These are phyloP conservation scores for Rhodomyrtus tomentosa DNA, from an alignment of 345 rosid genomes.

Conservation along the genomic window DNA sequence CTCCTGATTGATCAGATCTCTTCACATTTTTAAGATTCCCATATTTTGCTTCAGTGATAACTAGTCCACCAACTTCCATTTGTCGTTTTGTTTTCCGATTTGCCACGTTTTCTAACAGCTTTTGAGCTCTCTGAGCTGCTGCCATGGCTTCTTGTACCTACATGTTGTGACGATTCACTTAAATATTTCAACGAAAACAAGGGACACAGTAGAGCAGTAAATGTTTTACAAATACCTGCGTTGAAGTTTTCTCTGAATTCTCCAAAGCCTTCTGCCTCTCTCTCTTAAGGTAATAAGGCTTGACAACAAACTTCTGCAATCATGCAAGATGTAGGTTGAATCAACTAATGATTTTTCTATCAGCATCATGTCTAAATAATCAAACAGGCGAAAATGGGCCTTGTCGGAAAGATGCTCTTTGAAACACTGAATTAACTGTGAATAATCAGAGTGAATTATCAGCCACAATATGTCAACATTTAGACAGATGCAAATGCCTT, in stretches of 20 bases:
- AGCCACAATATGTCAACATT: neutral
- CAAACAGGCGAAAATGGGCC: neutral
- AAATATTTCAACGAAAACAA: neutral
- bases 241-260: constrained; percentile 52
- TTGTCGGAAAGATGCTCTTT: neutral
- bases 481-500: neutral
- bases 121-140: constrained; percentile 77
- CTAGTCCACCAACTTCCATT: constrained; percentile 54
- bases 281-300: constrained; percentile 63
- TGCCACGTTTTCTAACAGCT: constrained; percentile 64
- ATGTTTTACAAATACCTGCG: constrained; percentile 35
- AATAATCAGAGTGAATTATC: neutral
- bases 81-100: constrained; percentile 70
- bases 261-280: constrained; percentile 64
- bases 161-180: neutral
- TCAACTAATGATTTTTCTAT: neutral
- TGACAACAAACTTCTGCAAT: constrained; percentile 64
- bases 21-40: constrained; percentile 54
- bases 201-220: neutral
- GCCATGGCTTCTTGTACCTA: constrained; percentile 72
- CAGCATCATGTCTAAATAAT: neutral
- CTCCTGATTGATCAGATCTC: constrained; percentile 25
- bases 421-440: neutral
- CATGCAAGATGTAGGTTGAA: neutral
- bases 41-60: constrained; percentile 65